Evolutionary conservation across 1,284 basidiomycete species (phyloP).

Genomic region (Quambalaria eucalypti): DNA sequence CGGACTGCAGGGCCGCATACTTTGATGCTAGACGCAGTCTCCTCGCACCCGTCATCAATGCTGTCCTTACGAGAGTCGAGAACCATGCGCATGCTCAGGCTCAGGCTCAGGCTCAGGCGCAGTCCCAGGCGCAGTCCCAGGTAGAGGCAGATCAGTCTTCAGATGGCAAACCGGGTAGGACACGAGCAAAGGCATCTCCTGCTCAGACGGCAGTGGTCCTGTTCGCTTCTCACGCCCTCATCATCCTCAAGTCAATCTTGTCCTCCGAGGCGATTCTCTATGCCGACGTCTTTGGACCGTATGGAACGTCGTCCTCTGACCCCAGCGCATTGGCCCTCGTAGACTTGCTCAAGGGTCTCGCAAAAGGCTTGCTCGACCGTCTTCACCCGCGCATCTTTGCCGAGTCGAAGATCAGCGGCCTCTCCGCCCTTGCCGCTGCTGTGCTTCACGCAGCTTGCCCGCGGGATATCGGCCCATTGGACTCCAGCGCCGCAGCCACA

Average conservation of each 20-base stretch:
- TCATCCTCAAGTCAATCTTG: neutral
- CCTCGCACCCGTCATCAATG: slow-evolving; percentile 13
- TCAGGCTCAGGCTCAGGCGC: neutral
- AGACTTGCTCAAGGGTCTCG: neutral
- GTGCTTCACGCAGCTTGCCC: neutral
- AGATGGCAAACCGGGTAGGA: too few species aligned
- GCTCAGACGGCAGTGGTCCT: neutral
- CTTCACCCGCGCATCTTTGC: neutral
- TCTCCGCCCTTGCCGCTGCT: neutral
- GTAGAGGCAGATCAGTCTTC: too few species aligned
- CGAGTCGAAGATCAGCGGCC: neutral
- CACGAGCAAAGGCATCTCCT: neutral
- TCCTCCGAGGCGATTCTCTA: neutral
- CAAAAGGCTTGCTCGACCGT: neutral
- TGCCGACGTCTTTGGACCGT: neutral
- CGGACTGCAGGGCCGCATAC: slow-evolving; percentile 26
- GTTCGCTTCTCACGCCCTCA: neutral
- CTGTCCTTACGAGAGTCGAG: slow-evolving; percentile 17
- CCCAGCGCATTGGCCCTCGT: neutral
- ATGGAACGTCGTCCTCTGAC: neutral
- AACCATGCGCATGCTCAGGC: neutral
- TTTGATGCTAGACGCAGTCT: slow-evolving; percentile 18
- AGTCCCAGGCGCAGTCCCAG: neutral
- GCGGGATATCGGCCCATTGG: too few species aligned
- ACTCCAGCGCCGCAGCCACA: neutral